phyloP scores from a whole-genome alignment of 495 filamentous ascomycete genomes.

The Venustampulla echinocandica region DNA sequence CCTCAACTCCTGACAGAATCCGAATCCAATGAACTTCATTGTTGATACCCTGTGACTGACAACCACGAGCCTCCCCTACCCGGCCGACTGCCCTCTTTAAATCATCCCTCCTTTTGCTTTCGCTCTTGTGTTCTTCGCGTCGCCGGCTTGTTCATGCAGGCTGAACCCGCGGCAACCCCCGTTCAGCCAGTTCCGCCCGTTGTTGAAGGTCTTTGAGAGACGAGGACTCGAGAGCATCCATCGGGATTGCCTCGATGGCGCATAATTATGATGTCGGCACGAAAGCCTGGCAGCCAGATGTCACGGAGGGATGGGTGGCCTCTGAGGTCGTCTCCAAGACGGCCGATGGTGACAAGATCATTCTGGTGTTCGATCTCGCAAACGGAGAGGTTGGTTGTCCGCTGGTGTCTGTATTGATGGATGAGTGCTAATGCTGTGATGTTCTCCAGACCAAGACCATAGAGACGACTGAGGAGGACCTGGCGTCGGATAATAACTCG shows the following conservation, averaged over 20 bases:
- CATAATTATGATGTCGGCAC: conserved; percentile 96
- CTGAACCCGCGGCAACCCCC: conserved; percentile 9
- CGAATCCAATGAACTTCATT: conserved; percentile 6
- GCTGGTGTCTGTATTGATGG: neutral
- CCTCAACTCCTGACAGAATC: neutral
- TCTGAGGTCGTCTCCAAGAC: conserved; percentile 88
- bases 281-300: conserved; percentile 95
- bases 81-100: neutral
- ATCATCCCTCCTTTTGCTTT: neutral
- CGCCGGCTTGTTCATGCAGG: conserved; percentile 18
- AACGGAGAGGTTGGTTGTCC: conserved; percentile 73
- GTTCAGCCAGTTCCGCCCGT: conserved; percentile 6
- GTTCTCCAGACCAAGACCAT: conserved; percentile 59
- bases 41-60: neutral
- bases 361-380: conserved; percentile 73
- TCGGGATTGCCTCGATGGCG: conserved; percentile 54
- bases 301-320: conserved; percentile 90
- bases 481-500: conserved; percentile 62
- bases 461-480: conserved; percentile 68
- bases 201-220: conserved; percentile 15
- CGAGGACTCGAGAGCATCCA: conserved; percentile 13
- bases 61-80: conserved; percentile 3
- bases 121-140: neutral
- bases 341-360: conserved; percentile 76
- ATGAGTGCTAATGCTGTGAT: conserved; percentile 7